A percentile compares a stretch with the other conserved stretches of the same genome.
phyloP scores from a whole-genome alignment of 192 early-diverging fungal genomes.

The Piromyces finnis region DNA sequence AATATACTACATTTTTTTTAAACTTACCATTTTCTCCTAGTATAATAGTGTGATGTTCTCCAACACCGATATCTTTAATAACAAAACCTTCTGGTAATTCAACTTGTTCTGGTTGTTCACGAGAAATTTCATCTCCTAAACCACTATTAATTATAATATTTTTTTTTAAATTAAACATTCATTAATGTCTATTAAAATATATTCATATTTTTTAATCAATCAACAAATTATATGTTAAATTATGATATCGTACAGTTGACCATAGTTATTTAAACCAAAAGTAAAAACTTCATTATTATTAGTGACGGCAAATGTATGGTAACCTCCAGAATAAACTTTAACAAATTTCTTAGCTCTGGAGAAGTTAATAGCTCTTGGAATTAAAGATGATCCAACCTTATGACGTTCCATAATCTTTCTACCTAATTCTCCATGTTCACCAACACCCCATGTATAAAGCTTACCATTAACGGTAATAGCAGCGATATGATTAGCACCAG shows the following conservation, averaged over 20 bases:
- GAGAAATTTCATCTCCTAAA: constrained; percentile 31
- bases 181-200: not conserved
- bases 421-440: constrained; percentile 77
- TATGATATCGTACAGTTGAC: constrained; percentile 52
- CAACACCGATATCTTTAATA: constrained; percentile 51
- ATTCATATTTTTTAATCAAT: constrained; percentile 14
- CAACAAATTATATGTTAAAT: not conserved
- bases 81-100: constrained; percentile 4
- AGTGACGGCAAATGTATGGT: constrained; percentile 68
- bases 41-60: constrained; percentile 70
- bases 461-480: constrained; percentile 41
- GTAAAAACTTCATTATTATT: constrained; percentile 43
- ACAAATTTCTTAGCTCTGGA: constrained; percentile 18
- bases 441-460: constrained; percentile 79
- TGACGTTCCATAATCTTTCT: constrained; percentile 52
- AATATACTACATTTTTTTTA: no score
- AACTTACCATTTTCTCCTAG: constrained; percentile 48
- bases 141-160: constrained; percentile 29
- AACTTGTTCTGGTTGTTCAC: not conserved
- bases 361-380: constrained; percentile 11
- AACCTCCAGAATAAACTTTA: constrained; percentile 55
- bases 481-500: constrained; percentile 72
- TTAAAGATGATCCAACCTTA: constrained; percentile 11
- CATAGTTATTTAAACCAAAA: constrained; percentile 84
- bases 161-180: constrained; percentile 9